Evolutionary conservation across 495 filamentous ascomycete genomes (phyloP).

Genomic region (Daldinia caldariorum): DNA sequence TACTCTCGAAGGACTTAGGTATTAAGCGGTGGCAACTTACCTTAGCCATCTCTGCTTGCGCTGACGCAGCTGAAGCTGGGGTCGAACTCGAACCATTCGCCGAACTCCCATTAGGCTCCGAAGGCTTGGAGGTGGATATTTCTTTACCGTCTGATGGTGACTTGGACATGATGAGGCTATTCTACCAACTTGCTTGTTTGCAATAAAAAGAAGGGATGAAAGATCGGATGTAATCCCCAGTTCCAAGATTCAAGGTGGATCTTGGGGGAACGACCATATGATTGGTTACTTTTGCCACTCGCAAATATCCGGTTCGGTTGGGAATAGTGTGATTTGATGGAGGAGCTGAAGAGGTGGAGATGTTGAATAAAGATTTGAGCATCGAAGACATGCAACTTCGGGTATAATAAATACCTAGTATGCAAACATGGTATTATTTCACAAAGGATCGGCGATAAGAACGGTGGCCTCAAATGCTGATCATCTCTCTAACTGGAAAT

Average conservation of each 20-base stretch:
- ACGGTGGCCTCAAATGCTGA: slow-evolving; percentile 36
- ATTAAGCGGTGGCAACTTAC: slow-evolving; percentile 37
- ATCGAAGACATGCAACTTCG: slow-evolving; percentile 22
- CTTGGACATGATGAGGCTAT: slow-evolving; percentile 36
- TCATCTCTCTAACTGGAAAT: slow-evolving; percentile 40
- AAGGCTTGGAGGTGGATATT: slow-evolving; percentile 14
- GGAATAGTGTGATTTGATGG: not conserved
- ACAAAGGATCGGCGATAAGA: slow-evolving; percentile 29
- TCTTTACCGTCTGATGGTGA: slow-evolving; percentile 23
- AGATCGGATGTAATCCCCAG: slow-evolving; percentile 19
- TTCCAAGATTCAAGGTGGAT: slow-evolving; percentile 28
- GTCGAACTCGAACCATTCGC: slow-evolving; percentile 12
- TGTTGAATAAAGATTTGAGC: slow-evolving; percentile 10
- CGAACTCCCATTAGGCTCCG: slow-evolving; percentile 19
- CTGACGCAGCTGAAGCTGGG: slow-evolving; percentile 20
- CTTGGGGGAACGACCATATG: slow-evolving; percentile 14
- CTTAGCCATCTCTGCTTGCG: slow-evolving; percentile 46
- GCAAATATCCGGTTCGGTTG: not conserved
- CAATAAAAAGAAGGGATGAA: not conserved
- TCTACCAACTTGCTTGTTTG: not conserved
- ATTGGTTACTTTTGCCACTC: slow-evolving; percentile 22
- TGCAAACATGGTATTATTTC: slow-evolving; percentile 38
- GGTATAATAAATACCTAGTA: slow-evolving; percentile 2
- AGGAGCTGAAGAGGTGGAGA: slow-evolving; percentile 5
- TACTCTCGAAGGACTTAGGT: not conserved